These are phyloP conservation scores for Westerdykella sp. DNA, from an alignment of 2,329 filamentous ascomycete genomes.

Conservation along the genomic window DNA sequence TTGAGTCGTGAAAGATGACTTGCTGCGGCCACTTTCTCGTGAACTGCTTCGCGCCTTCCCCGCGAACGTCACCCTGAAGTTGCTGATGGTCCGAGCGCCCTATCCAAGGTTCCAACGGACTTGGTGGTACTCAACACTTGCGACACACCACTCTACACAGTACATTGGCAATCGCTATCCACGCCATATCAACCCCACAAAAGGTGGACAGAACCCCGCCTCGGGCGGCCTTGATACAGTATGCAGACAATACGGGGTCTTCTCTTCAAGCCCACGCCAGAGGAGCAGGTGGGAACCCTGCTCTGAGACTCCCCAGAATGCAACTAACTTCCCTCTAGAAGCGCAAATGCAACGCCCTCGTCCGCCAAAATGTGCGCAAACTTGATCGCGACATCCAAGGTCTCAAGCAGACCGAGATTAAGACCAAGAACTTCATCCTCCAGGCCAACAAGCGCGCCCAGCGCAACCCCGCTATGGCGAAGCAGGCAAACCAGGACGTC, in stretches of 20 bases:
- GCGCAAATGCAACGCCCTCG: slow-evolving; percentile 88
- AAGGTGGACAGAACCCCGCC: neutral
- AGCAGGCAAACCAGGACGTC: slow-evolving; percentile 74
- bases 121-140: neutral
- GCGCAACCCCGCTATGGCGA: slow-evolving; percentile 68
- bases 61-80: too few species aligned
- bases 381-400: slow-evolving; percentile 85
- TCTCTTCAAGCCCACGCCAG: slow-evolving; percentile 87
- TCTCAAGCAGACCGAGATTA: slow-evolving; percentile 66
- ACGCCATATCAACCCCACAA: neutral
- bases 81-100: neutral
- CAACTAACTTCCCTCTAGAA: slow-evolving; percentile 52
- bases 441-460: slow-evolving; percentile 75
- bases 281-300: slow-evolving; percentile 67
- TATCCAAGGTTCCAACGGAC: neutral
- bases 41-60: too few species aligned
- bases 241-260: slow-evolving; percentile 87
- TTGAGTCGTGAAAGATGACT: too few species aligned
- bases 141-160: neutral
- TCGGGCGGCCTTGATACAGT: slow-evolving; percentile 7
- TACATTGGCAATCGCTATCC: neutral
- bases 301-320: neutral
- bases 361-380: slow-evolving; percentile 85
- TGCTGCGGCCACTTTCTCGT: too few species aligned
- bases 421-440: slow-evolving; percentile 75